Evolutionary conservation across 768 basidiomycete species (phyloP).

Genomic region (Lactarius pseudohatsudake): DNA sequence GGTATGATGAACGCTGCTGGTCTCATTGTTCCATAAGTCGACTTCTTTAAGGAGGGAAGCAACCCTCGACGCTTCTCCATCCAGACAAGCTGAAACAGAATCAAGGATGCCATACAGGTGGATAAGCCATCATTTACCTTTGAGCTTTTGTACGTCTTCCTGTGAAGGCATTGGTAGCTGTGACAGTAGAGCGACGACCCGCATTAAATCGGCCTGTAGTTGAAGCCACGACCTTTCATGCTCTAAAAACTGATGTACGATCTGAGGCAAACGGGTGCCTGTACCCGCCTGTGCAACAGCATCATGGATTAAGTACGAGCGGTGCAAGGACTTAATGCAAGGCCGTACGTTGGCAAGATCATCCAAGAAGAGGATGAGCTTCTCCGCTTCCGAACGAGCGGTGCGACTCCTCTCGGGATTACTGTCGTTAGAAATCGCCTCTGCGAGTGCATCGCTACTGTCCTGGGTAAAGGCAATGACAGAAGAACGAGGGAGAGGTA

Average conservation of each 20-base stretch:
- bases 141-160: conserved; percentile 15
- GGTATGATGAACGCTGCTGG: not conserved
- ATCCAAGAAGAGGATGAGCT: conserved; percentile 17
- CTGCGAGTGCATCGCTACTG: conserved; percentile 6
- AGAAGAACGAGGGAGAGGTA: not conserved
- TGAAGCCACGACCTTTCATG: conserved; percentile 23
- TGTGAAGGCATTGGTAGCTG: conserved; percentile 15
- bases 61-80: conserved; percentile 12
- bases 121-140: not conserved
- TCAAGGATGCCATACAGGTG: not conserved
- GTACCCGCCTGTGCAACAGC: conserved; percentile 8
- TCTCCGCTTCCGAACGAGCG: conserved; percentile 8
- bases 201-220: conserved; percentile 19
- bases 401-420: not conserved
- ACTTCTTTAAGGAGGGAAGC: conserved; percentile 14
- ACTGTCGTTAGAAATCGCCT: not conserved
- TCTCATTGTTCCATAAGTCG: conserved; percentile 7
- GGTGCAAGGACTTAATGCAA: not conserved
- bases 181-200: conserved; percentile 18
- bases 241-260: conserved; percentile 26
- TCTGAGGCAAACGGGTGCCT: conserved; percentile 3
- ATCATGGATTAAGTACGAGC: not conserved
- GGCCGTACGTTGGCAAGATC: conserved; percentile 18
- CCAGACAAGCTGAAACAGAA: conserved; percentile 12
- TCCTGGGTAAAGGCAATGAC: conserved; percentile 16